phyloP scores from a whole-genome alignment of 1,284 basidiomycete genomes.

The Marasmius oreades region DNA sequence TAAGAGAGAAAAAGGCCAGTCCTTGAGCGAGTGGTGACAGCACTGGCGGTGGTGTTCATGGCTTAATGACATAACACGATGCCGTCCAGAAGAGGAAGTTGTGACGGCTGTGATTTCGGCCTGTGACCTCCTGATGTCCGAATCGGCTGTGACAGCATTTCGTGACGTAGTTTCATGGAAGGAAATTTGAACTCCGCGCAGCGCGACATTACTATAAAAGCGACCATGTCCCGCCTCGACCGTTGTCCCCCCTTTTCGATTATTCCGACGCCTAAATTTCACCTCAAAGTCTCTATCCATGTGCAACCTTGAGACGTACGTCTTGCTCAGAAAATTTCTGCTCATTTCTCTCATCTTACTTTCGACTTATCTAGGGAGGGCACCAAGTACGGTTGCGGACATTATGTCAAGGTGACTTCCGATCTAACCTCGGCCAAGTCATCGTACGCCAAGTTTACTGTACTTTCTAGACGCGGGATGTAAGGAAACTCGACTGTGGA shows the following conservation, averaged over 20 bases:
- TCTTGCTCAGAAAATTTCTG: not conserved
- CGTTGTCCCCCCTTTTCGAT: conserved; percentile 12
- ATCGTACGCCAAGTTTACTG: conserved; percentile 17
- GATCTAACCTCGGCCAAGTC: conserved; percentile 14
- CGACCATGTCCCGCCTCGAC: not conserved
- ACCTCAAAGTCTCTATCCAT: conserved; percentile 31
- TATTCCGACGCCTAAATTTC: conserved; percentile 14
- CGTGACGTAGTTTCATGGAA: not conserved
- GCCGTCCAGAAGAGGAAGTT: not conserved
- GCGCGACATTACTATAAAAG: not conserved
- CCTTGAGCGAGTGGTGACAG: conserved; percentile 71
- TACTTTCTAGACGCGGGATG: conserved; percentile 48
- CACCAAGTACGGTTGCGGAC: conserved; percentile 71
- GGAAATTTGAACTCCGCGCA: not conserved
- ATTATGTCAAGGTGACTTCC: conserved; percentile 40
- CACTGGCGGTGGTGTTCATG: conserved; percentile 6
- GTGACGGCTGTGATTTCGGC: not conserved
- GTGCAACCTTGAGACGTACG: conserved; percentile 74
- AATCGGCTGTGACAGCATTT: not conserved
- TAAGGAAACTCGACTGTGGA: conserved; percentile 60
- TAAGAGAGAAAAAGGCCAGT: conserved; percentile 95
- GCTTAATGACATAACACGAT: not conserved
- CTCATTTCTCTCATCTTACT: not conserved
- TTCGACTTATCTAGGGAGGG: conserved; percentile 54
- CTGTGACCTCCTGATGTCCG: not conserved